Evolutionary conservation across 163 green algal genomes (phyloP), one percentile per base, ranked within the genome.

Genomic region (Dunaliella salina): DNA sequence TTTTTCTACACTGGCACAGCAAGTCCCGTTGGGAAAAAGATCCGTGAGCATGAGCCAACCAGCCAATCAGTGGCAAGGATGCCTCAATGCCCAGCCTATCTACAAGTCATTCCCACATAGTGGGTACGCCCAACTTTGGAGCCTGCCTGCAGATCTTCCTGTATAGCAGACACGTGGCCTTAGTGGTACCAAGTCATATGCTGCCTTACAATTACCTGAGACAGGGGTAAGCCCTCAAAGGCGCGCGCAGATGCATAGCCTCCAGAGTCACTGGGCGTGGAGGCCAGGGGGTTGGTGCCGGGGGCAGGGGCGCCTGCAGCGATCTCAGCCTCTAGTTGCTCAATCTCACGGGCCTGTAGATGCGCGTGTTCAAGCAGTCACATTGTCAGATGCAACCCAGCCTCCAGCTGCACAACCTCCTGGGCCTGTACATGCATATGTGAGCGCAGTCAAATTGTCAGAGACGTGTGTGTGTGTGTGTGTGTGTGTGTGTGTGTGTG

Each of bases 161-260:
- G 8, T 50, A 8, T 50, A 50, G 40, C 4, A 50, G 40, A 8
- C 8, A 50, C 40, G 40, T 50, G 8, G 40, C 40, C 40, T 8
- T 8, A 50, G 40, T 3, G 40, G 40, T 50, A 8, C 40, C 40
- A 50, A 50, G 8, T 8, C 3, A 50, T 15, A 50, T 50, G 40
- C 40, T 15, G 40, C 40, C 8, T 50, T 8, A 15, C 8, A 26
- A 5, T 29, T 30, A 75, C 63, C n/a, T 85, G 33, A 26, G 91
- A 96, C 0, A 98, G 85, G 1, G 95, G 95, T n/a, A 98, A 88
- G 40, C 96, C 94, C 5, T 95, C 93, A 86, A 98, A 98, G 3
- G 81, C 88, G 34, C 86, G 45, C 13, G 80, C 86, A 40, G 72
- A 71, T 32, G 85, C 81, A 71, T 91, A 92, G 85, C 75, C 50